Percentiles rank a stretch among this genome's conserved stretches.
These are phyloP conservation scores for Physcia stellaris DNA, from an alignment of 495 filamentous ascomycete species.

Conservation along the genomic window DNA sequence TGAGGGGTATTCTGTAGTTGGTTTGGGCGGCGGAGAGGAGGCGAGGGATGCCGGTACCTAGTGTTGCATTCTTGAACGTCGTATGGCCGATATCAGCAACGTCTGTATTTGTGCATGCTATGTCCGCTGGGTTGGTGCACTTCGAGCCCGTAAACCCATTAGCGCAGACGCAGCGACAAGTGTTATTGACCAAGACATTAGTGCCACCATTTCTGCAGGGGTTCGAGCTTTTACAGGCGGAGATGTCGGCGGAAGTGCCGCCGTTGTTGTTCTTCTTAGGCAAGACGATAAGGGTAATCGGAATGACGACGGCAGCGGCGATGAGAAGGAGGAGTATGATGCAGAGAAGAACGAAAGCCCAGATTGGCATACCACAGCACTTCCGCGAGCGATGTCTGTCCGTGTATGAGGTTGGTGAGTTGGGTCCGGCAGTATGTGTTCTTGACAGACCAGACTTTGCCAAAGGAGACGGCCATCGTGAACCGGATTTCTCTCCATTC, in stretches of 20 bases:
- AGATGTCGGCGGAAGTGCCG: constrained; percentile 17
- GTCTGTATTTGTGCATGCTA: constrained; percentile 57
- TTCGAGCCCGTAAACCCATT: constrained; percentile 72
- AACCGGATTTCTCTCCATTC: constrained; percentile 11
- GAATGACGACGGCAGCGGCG: constrained; percentile 76
- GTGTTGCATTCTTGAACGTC: constrained; percentile 51
- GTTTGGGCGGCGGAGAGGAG: constrained; percentile 48
- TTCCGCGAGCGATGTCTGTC: constrained; percentile 8
- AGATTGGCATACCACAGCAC: constrained; percentile 70
- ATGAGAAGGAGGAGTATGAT: constrained; percentile 61
- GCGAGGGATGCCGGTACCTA: constrained; percentile 64
- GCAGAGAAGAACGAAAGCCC: constrained; percentile 59
- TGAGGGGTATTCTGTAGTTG: constrained; percentile 66
- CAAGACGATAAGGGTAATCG: constrained; percentile 68
- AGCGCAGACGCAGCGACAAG: constrained; percentile 75
- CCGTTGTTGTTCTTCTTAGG: constrained; percentile 37
- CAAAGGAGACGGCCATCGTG: constrained; percentile 32
- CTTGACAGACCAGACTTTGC: constrained; percentile 13
- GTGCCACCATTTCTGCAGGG: constrained; percentile 73
- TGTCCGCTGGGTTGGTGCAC: constrained; percentile 47
- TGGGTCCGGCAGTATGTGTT: constrained; percentile 4
- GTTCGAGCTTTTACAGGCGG: constrained; percentile 37
- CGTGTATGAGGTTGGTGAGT: background rate
- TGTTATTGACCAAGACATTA: constrained; percentile 45
- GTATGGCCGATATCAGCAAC: constrained; percentile 32